A percentile compares a stretch with the other conserved stretches of the same genome.
phyloP scores from a whole-genome alignment of 176 grass and related monocot genomes.

The Ampelocalamus luodianensis region DNA sequence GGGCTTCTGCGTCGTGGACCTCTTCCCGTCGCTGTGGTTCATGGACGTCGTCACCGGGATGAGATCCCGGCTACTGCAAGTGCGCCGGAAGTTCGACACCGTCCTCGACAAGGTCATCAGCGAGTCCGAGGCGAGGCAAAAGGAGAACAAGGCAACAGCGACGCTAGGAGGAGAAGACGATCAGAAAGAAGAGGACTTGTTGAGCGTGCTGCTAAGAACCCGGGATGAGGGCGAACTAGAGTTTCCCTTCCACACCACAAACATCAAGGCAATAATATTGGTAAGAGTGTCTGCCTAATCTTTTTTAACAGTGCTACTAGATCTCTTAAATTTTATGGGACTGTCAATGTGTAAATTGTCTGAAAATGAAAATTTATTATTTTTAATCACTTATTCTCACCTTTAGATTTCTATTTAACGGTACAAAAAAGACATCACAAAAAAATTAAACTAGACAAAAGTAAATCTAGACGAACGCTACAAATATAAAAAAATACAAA shows the following conservation, averaged over 20 bases:
- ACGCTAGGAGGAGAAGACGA: not conserved
- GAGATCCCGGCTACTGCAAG: not conserved
- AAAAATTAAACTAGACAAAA: too few relatives aligned
- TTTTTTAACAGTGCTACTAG: too few relatives aligned
- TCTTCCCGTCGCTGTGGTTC: conserved; percentile 43
- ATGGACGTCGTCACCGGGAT: conserved; percentile 26
- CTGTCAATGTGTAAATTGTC: too few relatives aligned
- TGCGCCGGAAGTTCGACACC: conserved; percentile 22
- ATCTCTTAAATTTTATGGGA: too few relatives aligned
- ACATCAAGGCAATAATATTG: conserved; percentile 3
- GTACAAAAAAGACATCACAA: too few relatives aligned
- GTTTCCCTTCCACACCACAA: conserved; percentile 9
- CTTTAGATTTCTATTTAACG: too few relatives aligned
- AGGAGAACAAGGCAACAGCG: not conserved
- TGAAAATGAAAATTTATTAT: too few relatives aligned
- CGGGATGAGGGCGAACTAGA: conserved; percentile 30
- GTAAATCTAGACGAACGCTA: too few relatives aligned
- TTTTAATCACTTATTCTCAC: too few relatives aligned
- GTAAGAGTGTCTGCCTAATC: too few relatives aligned
- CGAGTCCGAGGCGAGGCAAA: not conserved
- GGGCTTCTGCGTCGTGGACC: conserved; percentile 36
- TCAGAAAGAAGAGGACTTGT: conserved; percentile 2
- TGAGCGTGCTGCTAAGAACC: conserved; percentile 46
- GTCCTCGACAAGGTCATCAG: not conserved
- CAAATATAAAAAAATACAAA: too few relatives aligned